phyloP scores from a whole-genome alignment of 805 yeast species.

The Candida montana region DNA sequence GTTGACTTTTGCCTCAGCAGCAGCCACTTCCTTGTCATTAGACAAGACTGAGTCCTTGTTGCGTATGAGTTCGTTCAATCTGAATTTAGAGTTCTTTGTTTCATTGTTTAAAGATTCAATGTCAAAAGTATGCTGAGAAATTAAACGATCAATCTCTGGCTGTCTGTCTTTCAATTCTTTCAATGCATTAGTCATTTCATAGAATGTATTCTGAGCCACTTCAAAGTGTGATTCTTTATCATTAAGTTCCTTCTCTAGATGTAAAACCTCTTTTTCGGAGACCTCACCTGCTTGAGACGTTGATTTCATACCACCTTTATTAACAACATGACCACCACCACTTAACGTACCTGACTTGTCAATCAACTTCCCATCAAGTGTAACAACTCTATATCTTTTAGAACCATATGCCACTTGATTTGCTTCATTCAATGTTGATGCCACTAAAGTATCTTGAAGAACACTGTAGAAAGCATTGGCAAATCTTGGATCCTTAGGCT shows the following conservation, averaged over 20 bases:
- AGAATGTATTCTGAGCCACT: constrained; percentile 42
- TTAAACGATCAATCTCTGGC: constrained; percentile 62
- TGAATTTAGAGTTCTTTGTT: constrained; percentile 38
- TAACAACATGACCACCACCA: constrained; percentile 81
- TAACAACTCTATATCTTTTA: constrained; percentile 81
- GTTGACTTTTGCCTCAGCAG: constrained; percentile 29
- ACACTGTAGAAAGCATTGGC: constrained; percentile 87
- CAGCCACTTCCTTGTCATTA: constrained; percentile 34
- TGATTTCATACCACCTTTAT: constrained; percentile 71
- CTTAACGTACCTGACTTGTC: constrained; percentile 94
- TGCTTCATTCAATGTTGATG: constrained; percentile 72
- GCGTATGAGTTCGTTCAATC: constrained; percentile 34
- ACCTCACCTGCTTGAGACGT: constrained; percentile 35
- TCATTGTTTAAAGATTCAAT: constrained; percentile 56
- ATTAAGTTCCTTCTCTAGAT: constrained; percentile 46
- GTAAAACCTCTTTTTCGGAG: constrained; percentile 51
- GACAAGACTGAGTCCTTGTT: constrained; percentile 17
- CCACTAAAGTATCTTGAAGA: constrained; percentile 82
- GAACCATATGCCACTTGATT: constrained; percentile 81
- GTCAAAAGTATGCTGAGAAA: constrained; percentile 58
- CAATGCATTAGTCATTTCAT: constrained; percentile 57
- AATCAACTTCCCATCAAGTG: constrained; percentile 85
- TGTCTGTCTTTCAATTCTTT: constrained; percentile 53
- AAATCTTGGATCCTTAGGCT: constrained; percentile 61
- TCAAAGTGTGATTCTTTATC: constrained; percentile 51